These are phyloP conservation scores for Aphanocladium album DNA, from an alignment of 2,329 filamentous ascomycete genomes.

Conservation along the genomic window DNA sequence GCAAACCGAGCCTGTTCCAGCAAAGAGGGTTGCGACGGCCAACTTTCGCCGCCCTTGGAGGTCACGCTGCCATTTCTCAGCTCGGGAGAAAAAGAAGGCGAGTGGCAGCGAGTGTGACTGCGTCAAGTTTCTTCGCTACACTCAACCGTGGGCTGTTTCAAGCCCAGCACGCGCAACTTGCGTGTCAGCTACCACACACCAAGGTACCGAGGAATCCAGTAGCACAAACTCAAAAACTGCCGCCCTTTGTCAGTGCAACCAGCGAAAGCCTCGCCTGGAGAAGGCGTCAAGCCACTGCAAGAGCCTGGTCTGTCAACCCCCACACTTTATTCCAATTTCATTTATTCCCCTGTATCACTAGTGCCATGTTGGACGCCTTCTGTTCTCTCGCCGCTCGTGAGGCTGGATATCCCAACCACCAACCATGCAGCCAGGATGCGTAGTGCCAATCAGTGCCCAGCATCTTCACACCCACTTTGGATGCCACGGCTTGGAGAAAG, in stretches of 20 bases:
- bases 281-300: not conserved
- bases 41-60: not conserved
- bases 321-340: not conserved
- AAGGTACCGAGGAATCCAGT: not conserved
- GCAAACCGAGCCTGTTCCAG: not conserved
- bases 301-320: not conserved
- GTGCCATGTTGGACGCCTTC: not conserved
- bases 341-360: not conserved
- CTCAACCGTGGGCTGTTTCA: not conserved
- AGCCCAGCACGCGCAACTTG: not conserved
- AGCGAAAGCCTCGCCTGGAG: not conserved
- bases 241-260: not conserved
- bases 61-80: slow-evolving; percentile 6
- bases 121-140: not conserved
- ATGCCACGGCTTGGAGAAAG: not conserved
- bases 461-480: not conserved
- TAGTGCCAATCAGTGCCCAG: not conserved
- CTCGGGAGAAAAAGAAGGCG: not conserved
- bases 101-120: not conserved
- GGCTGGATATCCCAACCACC: slow-evolving; percentile 3
- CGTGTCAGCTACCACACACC: not conserved
- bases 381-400: not conserved
- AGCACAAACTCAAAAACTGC: slow-evolving; percentile 10
- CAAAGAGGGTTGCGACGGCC: not conserved
- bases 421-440: not conserved